Evolutionary conservation across 441 rosid genomes (phyloP).

Genomic region (Lepidium campestre): DNA sequence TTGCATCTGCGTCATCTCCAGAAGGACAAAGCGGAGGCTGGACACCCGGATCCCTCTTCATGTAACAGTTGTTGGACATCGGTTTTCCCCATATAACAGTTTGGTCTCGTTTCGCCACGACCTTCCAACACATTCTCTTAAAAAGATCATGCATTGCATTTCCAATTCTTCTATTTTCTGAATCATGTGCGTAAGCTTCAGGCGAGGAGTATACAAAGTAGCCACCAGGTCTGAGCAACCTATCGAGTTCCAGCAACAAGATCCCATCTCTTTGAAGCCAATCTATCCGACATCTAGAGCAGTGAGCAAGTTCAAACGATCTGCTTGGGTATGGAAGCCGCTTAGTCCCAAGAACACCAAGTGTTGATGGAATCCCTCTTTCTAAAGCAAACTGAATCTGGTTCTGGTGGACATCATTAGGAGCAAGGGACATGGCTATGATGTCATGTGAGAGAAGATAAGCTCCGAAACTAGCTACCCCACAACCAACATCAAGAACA

Average conservation of each 20-base stretch:
- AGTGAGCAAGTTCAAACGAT: conserved; percentile 92
- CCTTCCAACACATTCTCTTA: conserved; percentile 92
- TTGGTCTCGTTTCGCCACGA: conserved; percentile 67
- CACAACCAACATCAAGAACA: conserved; percentile 96
- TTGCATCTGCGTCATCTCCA: conserved; percentile 73
- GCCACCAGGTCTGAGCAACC: conserved; percentile 92
- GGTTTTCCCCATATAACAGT: conserved; percentile 94
- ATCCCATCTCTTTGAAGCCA: conserved; percentile 98
- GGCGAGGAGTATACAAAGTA: conserved; percentile 94
- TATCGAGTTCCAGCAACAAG: conserved; percentile 82
- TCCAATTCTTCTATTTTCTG: conserved; percentile 76
- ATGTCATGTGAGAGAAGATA: conserved; percentile 80
- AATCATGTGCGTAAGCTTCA: conserved; percentile 89
- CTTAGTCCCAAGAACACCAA: conserved; percentile 94
- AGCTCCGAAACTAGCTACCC: conserved; percentile 97
- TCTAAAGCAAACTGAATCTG: conserved; percentile 95
- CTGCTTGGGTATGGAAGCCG: conserved; percentile 95
- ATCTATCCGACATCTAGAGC: conserved; percentile 93
- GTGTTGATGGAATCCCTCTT: conserved; percentile 89
- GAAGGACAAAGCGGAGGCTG: conserved; percentile 72
- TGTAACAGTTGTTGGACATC: conserved; percentile 66
- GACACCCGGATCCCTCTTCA: conserved; percentile 62
- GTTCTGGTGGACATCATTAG: conserved; percentile 94
- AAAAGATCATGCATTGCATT: conserved; percentile 75
- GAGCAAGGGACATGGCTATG: conserved; percentile 90